phyloP scores from a whole-genome alignment of 2,329 filamentous ascomycete genomes.

The Elsinoe ampelina region DNA sequence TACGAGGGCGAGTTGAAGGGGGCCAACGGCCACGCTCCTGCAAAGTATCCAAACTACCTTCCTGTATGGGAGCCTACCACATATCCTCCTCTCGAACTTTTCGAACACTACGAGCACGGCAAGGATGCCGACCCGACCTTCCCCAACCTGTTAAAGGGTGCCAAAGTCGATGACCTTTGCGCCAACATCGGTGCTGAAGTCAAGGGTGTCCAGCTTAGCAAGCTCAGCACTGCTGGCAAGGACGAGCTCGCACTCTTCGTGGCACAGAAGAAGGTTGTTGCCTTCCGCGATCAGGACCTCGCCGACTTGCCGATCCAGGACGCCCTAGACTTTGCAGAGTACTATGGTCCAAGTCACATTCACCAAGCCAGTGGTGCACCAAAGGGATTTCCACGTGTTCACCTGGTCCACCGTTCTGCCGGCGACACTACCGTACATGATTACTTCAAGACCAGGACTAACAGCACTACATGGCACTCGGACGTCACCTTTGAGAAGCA shows the following conservation, averaged over 20 bases:
- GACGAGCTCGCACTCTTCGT: conserved; percentile 69
- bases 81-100: conserved; percentile 57
- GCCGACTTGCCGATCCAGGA: conserved; percentile 58
- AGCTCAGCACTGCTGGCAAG: conserved; percentile 58
- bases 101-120: conserved; percentile 66
- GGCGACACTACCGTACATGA: conserved; percentile 51
- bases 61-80: conserved; percentile 27
- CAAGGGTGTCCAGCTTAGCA: conserved; percentile 60
- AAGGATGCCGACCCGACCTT: conserved; percentile 63
- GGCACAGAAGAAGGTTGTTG: conserved; percentile 67
- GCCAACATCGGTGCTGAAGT: conserved; percentile 67
- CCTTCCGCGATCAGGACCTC: conserved; percentile 65
- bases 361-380: conserved; percentile 71
- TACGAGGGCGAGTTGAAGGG: conserved; percentile 47
- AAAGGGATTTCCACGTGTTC: conserved; percentile 62
- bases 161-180: conserved; percentile 52
- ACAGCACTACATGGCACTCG: conserved; percentile 79
- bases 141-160: conserved; percentile 53
- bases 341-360: conserved; percentile 75
- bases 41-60: conserved; percentile 60
- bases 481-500: conserved; percentile 84
- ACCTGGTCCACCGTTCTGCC: conserved; percentile 67
- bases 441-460: conserved; percentile 62
- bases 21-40: conserved; percentile 43
- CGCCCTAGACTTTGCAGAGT: conserved; percentile 59